Conservation (phyloP, 140 eudicot species). For the Bidens hawaiensis region DNA sequence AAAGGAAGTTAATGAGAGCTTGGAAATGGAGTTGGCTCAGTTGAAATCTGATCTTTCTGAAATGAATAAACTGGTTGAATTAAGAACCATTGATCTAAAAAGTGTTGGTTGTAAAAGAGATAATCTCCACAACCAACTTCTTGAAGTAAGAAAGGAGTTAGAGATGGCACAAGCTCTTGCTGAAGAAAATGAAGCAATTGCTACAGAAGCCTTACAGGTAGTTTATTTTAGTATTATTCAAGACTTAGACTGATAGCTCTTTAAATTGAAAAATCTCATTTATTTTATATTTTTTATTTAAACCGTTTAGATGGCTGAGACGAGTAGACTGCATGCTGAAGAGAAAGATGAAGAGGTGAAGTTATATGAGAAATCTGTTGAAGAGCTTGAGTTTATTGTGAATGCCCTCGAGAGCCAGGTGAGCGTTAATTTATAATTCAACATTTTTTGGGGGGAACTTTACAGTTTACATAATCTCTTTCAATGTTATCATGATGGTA, state of each 20-base stretch:
- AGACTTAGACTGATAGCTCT: too few relatives aligned
- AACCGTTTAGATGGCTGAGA: conserved; percentile 56
- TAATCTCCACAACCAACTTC: conserved; percentile 38
- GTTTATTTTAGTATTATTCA: too few relatives aligned
- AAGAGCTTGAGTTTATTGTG: conserved; percentile 79
- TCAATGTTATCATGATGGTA: background rate
- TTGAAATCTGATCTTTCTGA: conserved; percentile 46
- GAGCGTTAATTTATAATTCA: background rate
- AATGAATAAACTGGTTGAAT: conserved; percentile 43
- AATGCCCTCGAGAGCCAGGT: conserved; percentile 88
- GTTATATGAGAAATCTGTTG: conserved; percentile 71
- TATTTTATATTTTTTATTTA: background rate
- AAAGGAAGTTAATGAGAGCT: conserved; percentile 40
- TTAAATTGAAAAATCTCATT: conserved; percentile 8
- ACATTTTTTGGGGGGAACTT: conserved; percentile 3
- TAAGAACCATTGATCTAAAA: conserved; percentile 40
- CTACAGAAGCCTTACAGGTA: conserved; percentile 85
- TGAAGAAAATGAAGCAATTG: conserved; percentile 73
- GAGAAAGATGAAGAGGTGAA: conserved; percentile 94
- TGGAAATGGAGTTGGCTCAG: conserved; percentile 56
- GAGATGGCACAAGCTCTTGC: conserved; percentile 79
- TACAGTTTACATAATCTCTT: conserved; percentile 5
- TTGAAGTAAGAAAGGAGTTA: conserved; percentile 52
- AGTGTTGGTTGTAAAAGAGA: conserved; percentile 50
- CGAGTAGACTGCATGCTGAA: conserved; percentile 51